Evolutionary conservation across 2,329 filamentous ascomycete genomes (phyloP).

Genomic region (Trichoderma atrobrunneum): DNA sequence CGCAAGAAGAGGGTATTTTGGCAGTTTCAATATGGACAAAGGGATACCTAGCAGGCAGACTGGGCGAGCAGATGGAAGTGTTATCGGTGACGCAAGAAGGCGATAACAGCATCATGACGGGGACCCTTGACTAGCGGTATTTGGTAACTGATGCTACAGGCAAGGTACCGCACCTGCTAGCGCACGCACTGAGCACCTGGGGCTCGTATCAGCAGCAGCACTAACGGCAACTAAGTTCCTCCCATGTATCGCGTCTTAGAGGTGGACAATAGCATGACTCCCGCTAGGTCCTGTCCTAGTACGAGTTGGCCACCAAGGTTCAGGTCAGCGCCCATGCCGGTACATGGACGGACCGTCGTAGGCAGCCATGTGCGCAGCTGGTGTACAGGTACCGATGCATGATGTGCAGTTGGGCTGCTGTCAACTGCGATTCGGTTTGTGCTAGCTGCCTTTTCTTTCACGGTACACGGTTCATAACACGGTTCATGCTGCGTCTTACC

Average conservation of each 20-base stretch:
- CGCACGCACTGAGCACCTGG: neutral
- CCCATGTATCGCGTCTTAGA: neutral
- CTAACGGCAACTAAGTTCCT: neutral
- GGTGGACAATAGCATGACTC: neutral
- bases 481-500: neutral
- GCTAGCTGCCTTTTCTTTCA: neutral
- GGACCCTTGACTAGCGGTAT: slow-evolving; percentile 7
- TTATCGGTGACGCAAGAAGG: slow-evolving; percentile 14
- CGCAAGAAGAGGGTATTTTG: neutral
- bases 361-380: neutral
- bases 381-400: neutral
- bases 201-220: neutral
- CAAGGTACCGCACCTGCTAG: neutral
- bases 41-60: neutral
- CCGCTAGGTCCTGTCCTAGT: too few species aligned
- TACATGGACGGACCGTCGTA: neutral
- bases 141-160: neutral
- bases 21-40: neutral
- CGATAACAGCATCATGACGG: slow-evolving; percentile 13
- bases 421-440: neutral
- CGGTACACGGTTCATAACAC: neutral
- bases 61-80: neutral
- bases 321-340: neutral
- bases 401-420: neutral
- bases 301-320: neutral